These are phyloP conservation scores for Handroanthus guayacan DNA, from an alignment of 257 asterid species.

Conservation along the genomic window DNA sequence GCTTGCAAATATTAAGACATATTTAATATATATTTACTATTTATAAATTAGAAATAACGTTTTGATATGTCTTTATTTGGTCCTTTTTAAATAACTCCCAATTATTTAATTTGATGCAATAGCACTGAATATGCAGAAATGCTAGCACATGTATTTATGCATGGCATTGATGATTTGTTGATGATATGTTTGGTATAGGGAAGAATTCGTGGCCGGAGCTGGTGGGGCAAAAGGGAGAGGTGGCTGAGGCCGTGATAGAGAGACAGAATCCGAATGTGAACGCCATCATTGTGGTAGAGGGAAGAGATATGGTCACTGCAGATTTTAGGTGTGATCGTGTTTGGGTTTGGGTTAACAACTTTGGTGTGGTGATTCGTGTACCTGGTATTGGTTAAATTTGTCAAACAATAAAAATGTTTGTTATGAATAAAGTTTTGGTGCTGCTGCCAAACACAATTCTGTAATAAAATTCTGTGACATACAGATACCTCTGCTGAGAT, in stretches of 20 bases:
- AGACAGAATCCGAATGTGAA: constrained; percentile 37
- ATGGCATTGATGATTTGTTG: no score
- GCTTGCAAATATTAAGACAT: no score
- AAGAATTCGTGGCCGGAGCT: constrained; percentile 53
- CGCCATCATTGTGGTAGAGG: constrained; percentile 49
- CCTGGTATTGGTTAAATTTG: constrained; percentile 40
- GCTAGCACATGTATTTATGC: no score
- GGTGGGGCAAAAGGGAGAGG: constrained; percentile 38
- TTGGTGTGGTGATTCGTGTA: constrained; percentile 36
- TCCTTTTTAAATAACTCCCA: no score
- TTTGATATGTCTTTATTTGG: no score
- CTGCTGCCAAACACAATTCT: neutral
- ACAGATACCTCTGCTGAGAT: no score
- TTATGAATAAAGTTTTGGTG: neutral
- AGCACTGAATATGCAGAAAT: no score
- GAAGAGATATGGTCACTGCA: constrained; percentile 38
- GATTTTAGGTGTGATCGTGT: constrained; percentile 62
- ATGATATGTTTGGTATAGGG: constrained; percentile 18
- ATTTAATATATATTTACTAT: no score
- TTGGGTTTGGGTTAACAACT: constrained; percentile 53
- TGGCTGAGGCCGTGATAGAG: constrained; percentile 41
- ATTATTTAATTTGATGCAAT: no score
- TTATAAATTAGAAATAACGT: no score
- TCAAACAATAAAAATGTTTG: no score
- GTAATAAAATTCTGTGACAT: neutral